These are phyloP conservation scores for Elasticomyces elasticus DNA, from an alignment of 495 filamentous ascomycete genomes.

Conservation along the genomic window DNA sequence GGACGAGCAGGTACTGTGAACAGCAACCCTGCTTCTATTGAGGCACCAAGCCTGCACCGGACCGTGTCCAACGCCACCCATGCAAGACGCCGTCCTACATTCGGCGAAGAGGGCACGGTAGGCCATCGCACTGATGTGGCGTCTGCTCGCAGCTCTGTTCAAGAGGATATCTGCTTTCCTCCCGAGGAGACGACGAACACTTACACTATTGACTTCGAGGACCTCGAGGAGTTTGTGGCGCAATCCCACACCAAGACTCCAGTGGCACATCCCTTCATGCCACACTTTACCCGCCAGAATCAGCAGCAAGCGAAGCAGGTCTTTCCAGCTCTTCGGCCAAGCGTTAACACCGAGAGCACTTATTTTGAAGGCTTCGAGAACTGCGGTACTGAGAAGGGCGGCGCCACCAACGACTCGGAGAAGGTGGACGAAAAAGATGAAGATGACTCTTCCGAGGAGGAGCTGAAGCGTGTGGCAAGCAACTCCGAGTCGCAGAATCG, in stretches of 20 bases:
- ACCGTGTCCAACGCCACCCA: conserved; percentile 62
- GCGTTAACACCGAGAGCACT: conserved; percentile 20
- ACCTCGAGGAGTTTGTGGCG: conserved; percentile 74
- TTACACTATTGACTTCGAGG: conserved; percentile 73
- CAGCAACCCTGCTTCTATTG: conserved; percentile 46
- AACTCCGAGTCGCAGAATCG: conserved; percentile 31
- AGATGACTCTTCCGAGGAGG: conserved; percentile 23
- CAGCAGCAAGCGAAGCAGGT: conserved; percentile 36
- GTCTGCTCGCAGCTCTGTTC: conserved; percentile 39
- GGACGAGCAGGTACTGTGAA: conserved; percentile 54
- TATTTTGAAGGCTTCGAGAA: conserved; percentile 2
- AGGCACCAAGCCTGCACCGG: conserved; percentile 56
- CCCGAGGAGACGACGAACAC: conserved; percentile 49
- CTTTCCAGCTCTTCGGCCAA: conserved; percentile 54
- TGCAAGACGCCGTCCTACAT: conserved; percentile 45
- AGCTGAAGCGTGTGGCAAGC: conserved; percentile 6
- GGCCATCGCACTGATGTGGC: conserved; percentile 37
- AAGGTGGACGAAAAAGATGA: conserved; percentile 10
- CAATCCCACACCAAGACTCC: conserved; percentile 41
- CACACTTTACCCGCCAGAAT: conserved; percentile 5
- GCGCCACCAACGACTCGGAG: conserved; percentile 5
- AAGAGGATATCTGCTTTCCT: conserved; percentile 83
- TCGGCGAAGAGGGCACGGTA: conserved; percentile 46
- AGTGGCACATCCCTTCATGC: conserved; percentile 27
- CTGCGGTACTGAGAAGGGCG: conserved; percentile 20